Evolutionary conservation across 768 basidiomycete species (phyloP), one percentile per base, ranked within the genome.

Genomic region (Leccinum variicolor): DNA sequence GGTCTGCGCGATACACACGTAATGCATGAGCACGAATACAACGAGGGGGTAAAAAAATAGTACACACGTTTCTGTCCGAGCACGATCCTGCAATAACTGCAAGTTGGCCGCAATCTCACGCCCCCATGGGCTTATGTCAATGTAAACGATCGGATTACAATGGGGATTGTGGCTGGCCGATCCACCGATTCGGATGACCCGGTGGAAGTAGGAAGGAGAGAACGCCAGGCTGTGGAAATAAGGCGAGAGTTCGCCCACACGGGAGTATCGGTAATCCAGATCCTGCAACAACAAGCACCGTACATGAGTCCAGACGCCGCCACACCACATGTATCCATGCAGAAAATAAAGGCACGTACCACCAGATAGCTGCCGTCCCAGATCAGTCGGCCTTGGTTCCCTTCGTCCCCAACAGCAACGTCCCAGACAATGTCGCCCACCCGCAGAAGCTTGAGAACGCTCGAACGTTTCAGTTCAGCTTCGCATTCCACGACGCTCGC

Each of bases 281-380:
- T 94, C 92, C 92, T 94, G 65, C 14, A 41, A 41, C 9, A 41
- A 41, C 10, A 50, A 59, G 62, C 28, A n/a, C 25, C 50, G 49
- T 36, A 10, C 9, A 45, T 58, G 39, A 41, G 39, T 41, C 39
- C 43, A n/a, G 31, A 55, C 19, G 25, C 14, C 15, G 39, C 4
- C 5, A 29, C 15, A 23, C 23, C 43, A 52, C 31, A 33, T 5
- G 53, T 43, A 55, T 50, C 50, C 55, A 55, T 55, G 48, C 43
- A 56, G 62, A 28, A 39, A n/a, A 39, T 17, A 39, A 39, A 39
- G 39, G 39, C 39, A 78, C 89, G 66, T 67, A 93, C 91, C 64
- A 94, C 84, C 7, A 94, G 78, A 73, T 92, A 94, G 58, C 82
- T 84, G n/a, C 92, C 92, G 67, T 93, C 92, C 91, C 91, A 94